Percentiles rank a stretch among this genome's conserved stretches.
phyloP scores from a whole-genome alignment of 495 filamentous ascomycete genomes.

The Hypoxylon perforatum region DNA sequence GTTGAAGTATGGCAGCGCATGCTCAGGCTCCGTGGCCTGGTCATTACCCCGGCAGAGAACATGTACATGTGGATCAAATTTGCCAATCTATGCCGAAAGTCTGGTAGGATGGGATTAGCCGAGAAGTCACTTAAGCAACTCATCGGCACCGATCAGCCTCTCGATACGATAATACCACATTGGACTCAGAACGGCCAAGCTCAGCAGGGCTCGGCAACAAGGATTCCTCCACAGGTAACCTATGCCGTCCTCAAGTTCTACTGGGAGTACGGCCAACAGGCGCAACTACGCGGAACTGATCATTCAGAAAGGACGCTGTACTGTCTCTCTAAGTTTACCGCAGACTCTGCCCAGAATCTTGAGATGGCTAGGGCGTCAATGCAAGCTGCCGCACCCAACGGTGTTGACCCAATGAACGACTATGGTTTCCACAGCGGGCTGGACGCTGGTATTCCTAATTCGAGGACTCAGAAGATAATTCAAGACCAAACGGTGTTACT shows the following conservation, averaged over 20 bases:
- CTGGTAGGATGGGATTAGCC: conserved; percentile 91
- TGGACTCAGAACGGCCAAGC: conserved; percentile 60
- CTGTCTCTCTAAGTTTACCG: conserved; percentile 83
- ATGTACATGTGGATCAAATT: conserved; percentile 99
- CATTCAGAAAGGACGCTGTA: conserved; percentile 73
- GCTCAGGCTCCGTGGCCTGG: conserved; percentile 92
- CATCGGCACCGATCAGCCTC: conserved; percentile 69
- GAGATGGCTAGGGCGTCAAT: conserved; percentile 64
- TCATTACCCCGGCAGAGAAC: conserved; percentile 89
- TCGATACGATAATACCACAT: conserved; percentile 67
- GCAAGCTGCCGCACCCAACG: conserved; percentile 61
- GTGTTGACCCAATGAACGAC: conserved; percentile 58
- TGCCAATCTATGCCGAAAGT: conserved; percentile 96
- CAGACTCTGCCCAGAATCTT: conserved; percentile 78
- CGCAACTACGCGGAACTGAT: conserved; percentile 49
- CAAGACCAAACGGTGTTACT: conserved; percentile 79
- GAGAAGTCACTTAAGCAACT: conserved; percentile 90
- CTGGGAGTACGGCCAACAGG: conserved; percentile 79
- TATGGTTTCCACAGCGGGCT: conserved; percentile 71
- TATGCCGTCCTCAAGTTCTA: conserved; percentile 95
- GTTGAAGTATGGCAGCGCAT: conserved; percentile 98
- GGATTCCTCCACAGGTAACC: conserved; percentile 78
- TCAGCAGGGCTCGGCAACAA: conserved; percentile 53
- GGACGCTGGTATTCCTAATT: conserved; percentile 54
- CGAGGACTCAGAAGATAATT: conserved; percentile 57